Conservation (phyloP, 1,284 basidiomycete genomes). For the Microbotryum intermedium region DNA sequence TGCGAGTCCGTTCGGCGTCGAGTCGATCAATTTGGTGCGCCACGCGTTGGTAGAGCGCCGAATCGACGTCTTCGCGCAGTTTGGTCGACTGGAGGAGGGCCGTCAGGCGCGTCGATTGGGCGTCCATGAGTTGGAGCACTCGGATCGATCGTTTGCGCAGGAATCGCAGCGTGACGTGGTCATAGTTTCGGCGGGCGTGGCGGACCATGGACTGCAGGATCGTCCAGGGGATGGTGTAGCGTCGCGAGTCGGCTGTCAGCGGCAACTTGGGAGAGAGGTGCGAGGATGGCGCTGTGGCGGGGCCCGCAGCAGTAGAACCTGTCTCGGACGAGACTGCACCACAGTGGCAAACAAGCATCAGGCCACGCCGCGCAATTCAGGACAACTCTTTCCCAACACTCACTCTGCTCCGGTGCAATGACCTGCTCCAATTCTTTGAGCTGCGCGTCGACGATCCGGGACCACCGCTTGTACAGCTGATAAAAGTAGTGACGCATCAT, state of each 20-base stretch:
- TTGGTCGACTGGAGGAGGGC: slow-evolving; percentile 3
- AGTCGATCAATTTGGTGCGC: slow-evolving; percentile 10
- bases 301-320: background rate
- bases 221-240: slow-evolving; percentile 18
- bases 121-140: slow-evolving; percentile 12
- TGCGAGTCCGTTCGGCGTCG: slow-evolving; percentile 8
- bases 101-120: slow-evolving; percentile 8
- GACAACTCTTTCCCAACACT: no score
- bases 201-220: slow-evolving; percentile 11
- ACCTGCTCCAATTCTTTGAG: slow-evolving; percentile 12
- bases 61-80: background rate
- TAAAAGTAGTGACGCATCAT: slow-evolving; percentile 27
- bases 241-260: background rate
- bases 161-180: slow-evolving; percentile 11
- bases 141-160: slow-evolving; percentile 8
- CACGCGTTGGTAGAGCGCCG: background rate
- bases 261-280: no score
- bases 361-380: no score
- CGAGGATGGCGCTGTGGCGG: background rate
- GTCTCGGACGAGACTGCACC: background rate
- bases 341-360: no score
- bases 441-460: background rate
- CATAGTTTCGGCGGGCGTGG: slow-evolving; percentile 2
- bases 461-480: slow-evolving; percentile 19
- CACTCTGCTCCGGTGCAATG: background rate